Conservation (phyloP, 148 eudicot species). For the Dysphania ambrosioides region DNA sequence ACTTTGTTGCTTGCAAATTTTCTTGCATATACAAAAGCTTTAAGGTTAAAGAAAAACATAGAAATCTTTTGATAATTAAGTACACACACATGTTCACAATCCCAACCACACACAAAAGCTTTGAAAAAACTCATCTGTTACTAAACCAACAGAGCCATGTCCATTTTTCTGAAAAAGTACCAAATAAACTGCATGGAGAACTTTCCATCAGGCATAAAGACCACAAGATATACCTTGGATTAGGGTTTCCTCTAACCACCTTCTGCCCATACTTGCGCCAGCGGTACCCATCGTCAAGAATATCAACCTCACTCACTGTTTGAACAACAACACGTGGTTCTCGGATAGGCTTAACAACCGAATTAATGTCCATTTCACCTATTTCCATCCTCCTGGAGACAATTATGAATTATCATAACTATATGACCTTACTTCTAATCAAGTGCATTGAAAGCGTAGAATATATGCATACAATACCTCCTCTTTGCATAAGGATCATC, state of each 20-base stretch:
- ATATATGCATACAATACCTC: slow-evolving; percentile 45
- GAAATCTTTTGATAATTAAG: not conserved
- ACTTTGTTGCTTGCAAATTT: not conserved
- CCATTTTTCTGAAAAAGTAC: not conserved
- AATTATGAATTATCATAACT: too few relatives aligned
- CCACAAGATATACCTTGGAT: slow-evolving; percentile 66
- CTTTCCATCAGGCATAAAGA: not conserved
- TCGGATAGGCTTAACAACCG: slow-evolving; percentile 85
- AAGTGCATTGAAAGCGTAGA: not conserved
- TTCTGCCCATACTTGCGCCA: slow-evolving; percentile 99
- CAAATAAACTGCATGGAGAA: not conserved
- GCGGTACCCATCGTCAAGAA: slow-evolving; percentile 93
- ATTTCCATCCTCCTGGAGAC: slow-evolving; percentile 84
- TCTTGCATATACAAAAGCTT: too few relatives aligned
- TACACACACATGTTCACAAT: not conserved
- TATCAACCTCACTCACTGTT: slow-evolving; percentile 92
- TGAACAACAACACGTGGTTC: slow-evolving; percentile 97
- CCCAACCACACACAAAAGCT: not conserved
- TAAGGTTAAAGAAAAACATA: too few relatives aligned
- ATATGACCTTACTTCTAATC: not conserved
- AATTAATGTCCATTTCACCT: slow-evolving; percentile 62
- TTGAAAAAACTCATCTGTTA: not conserved
- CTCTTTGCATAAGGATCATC: slow-evolving; percentile 81
- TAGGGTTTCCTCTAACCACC: slow-evolving; percentile 96
- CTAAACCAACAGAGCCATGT: not conserved